Evolutionary conservation across 2,329 filamentous ascomycete species (phyloP).

Genomic region (Penicillium expansum): DNA sequence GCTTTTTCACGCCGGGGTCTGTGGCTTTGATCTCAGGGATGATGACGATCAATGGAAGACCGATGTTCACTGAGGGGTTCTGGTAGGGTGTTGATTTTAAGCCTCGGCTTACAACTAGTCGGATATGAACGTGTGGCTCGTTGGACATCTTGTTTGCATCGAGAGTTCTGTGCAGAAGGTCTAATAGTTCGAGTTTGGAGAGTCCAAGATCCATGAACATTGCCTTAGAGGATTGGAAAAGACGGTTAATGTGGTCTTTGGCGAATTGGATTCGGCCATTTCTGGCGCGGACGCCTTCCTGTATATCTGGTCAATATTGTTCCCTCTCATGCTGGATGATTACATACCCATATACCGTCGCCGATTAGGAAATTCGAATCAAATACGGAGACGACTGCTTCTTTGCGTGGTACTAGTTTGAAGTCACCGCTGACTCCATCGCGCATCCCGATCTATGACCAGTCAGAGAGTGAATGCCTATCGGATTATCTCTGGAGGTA

Average conservation of each 20-base stretch:
- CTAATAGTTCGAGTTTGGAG: too few relatives aligned
- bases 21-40: not conserved
- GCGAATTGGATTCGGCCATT: not conserved
- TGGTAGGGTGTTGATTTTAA: not conserved
- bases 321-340: too few relatives aligned
- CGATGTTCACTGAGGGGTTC: not conserved
- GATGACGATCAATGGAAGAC: not conserved
- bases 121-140: not conserved
- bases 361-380: too few relatives aligned
- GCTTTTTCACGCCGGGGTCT: not conserved
- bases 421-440: too few relatives aligned
- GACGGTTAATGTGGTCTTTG: not conserved
- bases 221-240: not conserved
- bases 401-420: too few relatives aligned
- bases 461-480: too few relatives aligned
- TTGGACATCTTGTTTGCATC: not conserved
- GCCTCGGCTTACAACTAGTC: not conserved
- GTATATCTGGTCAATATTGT: too few relatives aligned
- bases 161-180: not conserved
- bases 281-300: not conserved
- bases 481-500: too few relatives aligned
- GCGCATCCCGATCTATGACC: too few relatives aligned
- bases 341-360: too few relatives aligned
- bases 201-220: not conserved
- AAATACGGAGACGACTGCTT: too few relatives aligned